phyloP scores from a whole-genome alignment of 2,329 filamentous ascomycete species.

The Tolypocladium sp. region DNA sequence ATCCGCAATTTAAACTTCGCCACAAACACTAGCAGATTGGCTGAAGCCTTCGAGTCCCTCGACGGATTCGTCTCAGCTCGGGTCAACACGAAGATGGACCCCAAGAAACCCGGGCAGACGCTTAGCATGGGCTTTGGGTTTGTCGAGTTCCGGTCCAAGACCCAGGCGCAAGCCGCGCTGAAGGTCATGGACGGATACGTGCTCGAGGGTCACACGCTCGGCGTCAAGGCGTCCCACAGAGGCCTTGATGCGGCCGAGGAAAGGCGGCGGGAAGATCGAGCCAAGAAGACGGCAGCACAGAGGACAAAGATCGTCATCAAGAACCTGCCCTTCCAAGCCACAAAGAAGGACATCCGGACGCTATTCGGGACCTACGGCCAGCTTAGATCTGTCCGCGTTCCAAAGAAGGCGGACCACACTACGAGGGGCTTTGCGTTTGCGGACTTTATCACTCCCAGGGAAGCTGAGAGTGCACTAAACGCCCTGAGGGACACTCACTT shows the following conservation, averaged over 20 bases:
- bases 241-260: constrained; percentile 83
- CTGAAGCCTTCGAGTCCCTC: constrained; percentile 68
- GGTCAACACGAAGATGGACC: constrained; percentile 87
- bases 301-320: constrained; percentile 95
- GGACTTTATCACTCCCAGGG: constrained; percentile 83
- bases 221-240: constrained; percentile 80
- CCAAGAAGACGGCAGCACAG: constrained; percentile 67
- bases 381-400: constrained; percentile 83
- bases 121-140: constrained; percentile 98
- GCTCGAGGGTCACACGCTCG: constrained; percentile 78
- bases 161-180: constrained; percentile 69
- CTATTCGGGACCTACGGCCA: constrained; percentile 87
- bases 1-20: constrained; percentile 90
- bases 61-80: constrained; percentile 82
- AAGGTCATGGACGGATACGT: constrained; percentile 80
- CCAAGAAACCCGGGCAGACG: constrained; percentile 79
- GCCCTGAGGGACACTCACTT: constrained; percentile 89
- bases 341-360: constrained; percentile 81
- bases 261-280: constrained; percentile 69
- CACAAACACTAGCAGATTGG: constrained; percentile 69
- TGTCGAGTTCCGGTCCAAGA: constrained; percentile 73
- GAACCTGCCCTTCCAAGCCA: constrained; percentile 92
- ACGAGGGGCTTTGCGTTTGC: constrained; percentile 94
- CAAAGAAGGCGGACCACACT: constrained; percentile 85
- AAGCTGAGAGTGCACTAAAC: constrained; percentile 84